phyloP scores from a whole-genome alignment of 208 protist genomes.

The Leishmania lainsoni region DNA sequence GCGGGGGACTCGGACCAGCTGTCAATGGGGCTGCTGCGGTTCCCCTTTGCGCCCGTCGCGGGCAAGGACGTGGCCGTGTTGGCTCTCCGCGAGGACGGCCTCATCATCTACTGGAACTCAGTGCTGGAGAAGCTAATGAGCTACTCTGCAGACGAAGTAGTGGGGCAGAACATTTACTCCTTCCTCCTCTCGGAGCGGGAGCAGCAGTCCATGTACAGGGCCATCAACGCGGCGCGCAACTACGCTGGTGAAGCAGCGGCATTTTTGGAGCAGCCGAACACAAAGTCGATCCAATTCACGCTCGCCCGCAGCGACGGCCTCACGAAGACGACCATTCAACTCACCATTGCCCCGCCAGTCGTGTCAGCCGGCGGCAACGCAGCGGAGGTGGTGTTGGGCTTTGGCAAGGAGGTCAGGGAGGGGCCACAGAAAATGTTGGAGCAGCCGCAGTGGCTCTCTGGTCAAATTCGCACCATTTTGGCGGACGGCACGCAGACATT shows the following conservation, averaged over 20 bases:
- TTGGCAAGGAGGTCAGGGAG: slow-evolving; percentile 59
- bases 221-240: slow-evolving; percentile 53
- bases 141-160: slow-evolving; percentile 65
- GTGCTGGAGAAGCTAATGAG: slow-evolving; percentile 60
- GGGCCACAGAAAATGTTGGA: slow-evolving; percentile 52
- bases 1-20: not conserved
- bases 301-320: slow-evolving; percentile 79
- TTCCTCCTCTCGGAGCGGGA: slow-evolving; percentile 73
- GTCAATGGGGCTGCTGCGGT: slow-evolving; percentile 25
- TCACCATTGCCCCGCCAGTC: slow-evolving; percentile 62
- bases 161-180: slow-evolving; percentile 86
- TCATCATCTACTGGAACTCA: slow-evolving; percentile 79
- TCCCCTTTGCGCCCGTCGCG: slow-evolving; percentile 30
- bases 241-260: slow-evolving; percentile 71
- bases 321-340: slow-evolving; percentile 61
- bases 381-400: slow-evolving; percentile 71
- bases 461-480: slow-evolving; percentile 63
- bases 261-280: slow-evolving; percentile 39
- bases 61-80: slow-evolving; percentile 41
- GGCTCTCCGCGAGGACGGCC: slow-evolving; percentile 80
- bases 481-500: slow-evolving; percentile 47
- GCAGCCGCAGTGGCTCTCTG: slow-evolving; percentile 67
- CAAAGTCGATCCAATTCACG: slow-evolving; percentile 45
- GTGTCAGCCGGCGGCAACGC: slow-evolving; percentile 50
- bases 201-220: slow-evolving; percentile 69